Evolutionary conservation across 2,329 filamentous ascomycete genomes (phyloP).

Genomic region (Diaporthe vaccinii): DNA sequence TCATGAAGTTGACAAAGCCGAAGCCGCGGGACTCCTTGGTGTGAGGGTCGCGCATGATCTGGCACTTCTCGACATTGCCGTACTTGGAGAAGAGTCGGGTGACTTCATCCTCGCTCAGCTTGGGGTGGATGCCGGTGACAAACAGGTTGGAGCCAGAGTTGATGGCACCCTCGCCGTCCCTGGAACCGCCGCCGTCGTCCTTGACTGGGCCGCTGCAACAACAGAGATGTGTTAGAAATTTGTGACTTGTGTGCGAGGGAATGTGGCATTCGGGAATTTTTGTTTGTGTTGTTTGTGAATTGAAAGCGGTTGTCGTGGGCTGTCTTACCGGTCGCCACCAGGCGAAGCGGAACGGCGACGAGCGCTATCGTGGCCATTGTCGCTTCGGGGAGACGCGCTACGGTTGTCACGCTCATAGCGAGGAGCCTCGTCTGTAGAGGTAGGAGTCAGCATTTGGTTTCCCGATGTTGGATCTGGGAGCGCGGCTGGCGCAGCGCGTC

Average conservation of each 20-base stretch:
- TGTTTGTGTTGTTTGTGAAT: slow-evolving; percentile 7
- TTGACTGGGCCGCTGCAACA: slow-evolving; percentile 59
- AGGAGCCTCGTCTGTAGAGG: slow-evolving; percentile 68
- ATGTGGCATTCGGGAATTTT: slow-evolving; percentile 39
- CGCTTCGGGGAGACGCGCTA: slow-evolving; percentile 76
- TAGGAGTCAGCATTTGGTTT: slow-evolving; percentile 21
- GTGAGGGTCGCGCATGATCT: slow-evolving; percentile 99
- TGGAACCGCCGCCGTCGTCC: slow-evolving; percentile 62
- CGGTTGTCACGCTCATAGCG: slow-evolving; percentile 77
- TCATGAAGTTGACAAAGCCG: slow-evolving; percentile 99
- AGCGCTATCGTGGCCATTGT: slow-evolving; percentile 68
- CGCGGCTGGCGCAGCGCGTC: slow-evolving; percentile 7
- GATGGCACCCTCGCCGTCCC: slow-evolving; percentile 75
- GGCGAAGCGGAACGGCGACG: slow-evolving; percentile 75
- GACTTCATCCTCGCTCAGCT: slow-evolving; percentile 89
- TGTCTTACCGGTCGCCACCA: slow-evolving; percentile 64
- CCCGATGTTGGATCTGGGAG: slow-evolving; percentile 8
- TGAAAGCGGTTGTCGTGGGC: neutral
- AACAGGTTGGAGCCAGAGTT: slow-evolving; percentile 99
- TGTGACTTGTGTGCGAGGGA: slow-evolving; percentile 26
- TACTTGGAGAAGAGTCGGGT: slow-evolving; percentile 98
- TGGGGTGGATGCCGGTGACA: slow-evolving; percentile 97
- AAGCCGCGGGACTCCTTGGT: slow-evolving; percentile 99
- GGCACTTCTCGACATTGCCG: slow-evolving; percentile 98
- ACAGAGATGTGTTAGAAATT: slow-evolving; percentile 10